Evolutionary conservation across 352 stramenopile genomes (phyloP).

Genomic region (Phytophthora litchii): DNA sequence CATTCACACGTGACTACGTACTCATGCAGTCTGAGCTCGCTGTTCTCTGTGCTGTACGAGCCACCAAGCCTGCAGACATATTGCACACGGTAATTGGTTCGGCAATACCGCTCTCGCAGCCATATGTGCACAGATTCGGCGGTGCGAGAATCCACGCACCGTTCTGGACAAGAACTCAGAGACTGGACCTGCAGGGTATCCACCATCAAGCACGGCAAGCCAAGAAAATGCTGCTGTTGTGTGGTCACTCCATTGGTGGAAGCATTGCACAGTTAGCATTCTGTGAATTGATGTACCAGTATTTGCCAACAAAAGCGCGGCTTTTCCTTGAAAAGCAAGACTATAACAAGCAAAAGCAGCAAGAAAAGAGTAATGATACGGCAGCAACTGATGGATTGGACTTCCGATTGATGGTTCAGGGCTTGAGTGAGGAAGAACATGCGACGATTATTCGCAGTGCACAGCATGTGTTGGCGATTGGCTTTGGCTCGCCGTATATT

Average conservation of each 20-base stretch:
- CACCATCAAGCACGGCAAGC: conserved; percentile 48
- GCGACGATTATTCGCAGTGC: conserved; percentile 32
- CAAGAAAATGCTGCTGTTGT: conserved; percentile 76
- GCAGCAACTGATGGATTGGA: conserved; percentile 20
- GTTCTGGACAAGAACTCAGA: conserved; percentile 76
- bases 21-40: conserved; percentile 66
- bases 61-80: conserved; percentile 62
- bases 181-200: conserved; percentile 57
- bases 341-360: conserved; percentile 52
- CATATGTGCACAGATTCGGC: conserved; percentile 74
- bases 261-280: conserved; percentile 84
- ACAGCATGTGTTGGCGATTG: conserved; percentile 67
- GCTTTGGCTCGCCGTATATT: conserved; percentile 81
- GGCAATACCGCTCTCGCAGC: conserved; percentile 61
- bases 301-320: conserved; percentile 53
- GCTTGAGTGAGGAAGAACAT: conserved; percentile 27
- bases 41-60: conserved; percentile 71
- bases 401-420: conserved; percentile 33
- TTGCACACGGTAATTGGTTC: conserved; percentile 77
- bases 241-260: conserved; percentile 82
- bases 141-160: conserved; percentile 76
- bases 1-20: conserved; percentile 58
- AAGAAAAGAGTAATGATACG: conserved; percentile 19
- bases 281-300: conserved; percentile 77
- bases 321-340: conserved; percentile 69